These are phyloP conservation scores for Zizania latifolia DNA, from an alignment of 176 grass and related monocot genomes.

Conservation along the genomic window DNA sequence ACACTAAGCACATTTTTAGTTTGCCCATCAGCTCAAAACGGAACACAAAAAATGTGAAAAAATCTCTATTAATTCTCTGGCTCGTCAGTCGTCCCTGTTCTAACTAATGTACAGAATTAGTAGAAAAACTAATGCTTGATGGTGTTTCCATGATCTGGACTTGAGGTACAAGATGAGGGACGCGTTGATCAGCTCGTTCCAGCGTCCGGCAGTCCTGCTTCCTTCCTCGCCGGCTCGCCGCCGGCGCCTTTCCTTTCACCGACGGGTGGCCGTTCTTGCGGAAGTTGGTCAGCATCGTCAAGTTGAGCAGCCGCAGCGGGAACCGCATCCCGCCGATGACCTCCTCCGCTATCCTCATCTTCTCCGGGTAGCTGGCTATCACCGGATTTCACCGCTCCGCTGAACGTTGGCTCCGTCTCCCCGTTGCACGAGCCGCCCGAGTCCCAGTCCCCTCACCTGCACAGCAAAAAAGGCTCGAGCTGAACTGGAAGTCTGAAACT, in stretches of 20 bases:
- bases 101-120: too few species aligned
- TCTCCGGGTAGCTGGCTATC: slow-evolving; percentile 60
- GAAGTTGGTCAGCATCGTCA: slow-evolving; percentile 77
- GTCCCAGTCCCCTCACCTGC: slow-evolving; percentile 86
- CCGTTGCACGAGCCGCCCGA: slow-evolving; percentile 89
- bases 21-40: background rate
- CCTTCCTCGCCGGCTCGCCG: slow-evolving; percentile 16
- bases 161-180: slow-evolving; percentile 44
- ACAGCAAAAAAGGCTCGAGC: background rate
- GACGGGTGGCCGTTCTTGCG: slow-evolving; percentile 78
- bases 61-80: background rate
- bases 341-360: slow-evolving; percentile 77
- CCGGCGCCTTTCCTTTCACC: slow-evolving; percentile 44
- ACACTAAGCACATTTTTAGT: background rate
- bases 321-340: slow-evolving; percentile 56
- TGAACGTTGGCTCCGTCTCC: slow-evolving; percentile 54
- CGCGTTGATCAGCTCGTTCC: slow-evolving; percentile 89
- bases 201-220: slow-evolving; percentile 91
- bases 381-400: slow-evolving; percentile 47
- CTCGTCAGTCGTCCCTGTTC: too few species aligned
- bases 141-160: background rate
- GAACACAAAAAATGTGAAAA: background rate
- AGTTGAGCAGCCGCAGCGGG: slow-evolving; percentile 66
- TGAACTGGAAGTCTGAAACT: background rate
- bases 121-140: background rate